Evolutionary conservation across 1,284 basidiomycete species (phyloP).

Genomic region (Cryptococcus sp.): DNA sequence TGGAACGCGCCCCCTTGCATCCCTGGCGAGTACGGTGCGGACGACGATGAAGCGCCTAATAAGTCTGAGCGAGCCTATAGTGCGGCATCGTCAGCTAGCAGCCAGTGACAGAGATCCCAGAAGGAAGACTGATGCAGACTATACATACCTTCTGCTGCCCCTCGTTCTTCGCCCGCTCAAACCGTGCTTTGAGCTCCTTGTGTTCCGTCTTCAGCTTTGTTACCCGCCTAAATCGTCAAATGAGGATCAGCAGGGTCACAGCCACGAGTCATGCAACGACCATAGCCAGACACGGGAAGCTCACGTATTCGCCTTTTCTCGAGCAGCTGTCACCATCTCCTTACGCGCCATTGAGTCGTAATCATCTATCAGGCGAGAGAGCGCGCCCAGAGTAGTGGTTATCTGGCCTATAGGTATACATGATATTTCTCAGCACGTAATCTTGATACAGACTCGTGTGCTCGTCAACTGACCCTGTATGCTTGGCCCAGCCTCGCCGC

Average conservation of each 20-base stretch:
- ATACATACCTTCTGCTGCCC: constrained; percentile 42
- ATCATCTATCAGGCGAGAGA: constrained; percentile 89
- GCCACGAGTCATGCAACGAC: neutral
- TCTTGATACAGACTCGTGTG: neutral
- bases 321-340: constrained; percentile 89
- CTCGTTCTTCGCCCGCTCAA: constrained; percentile 53
- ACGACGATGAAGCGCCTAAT: constrained; percentile 34
- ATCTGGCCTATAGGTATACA: constrained; percentile 73
- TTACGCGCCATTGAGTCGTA: constrained; percentile 93
- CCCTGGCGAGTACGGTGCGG: constrained; percentile 54
- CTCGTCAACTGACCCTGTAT: constrained; percentile 64
- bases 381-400: constrained; percentile 85
- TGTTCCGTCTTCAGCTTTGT: constrained; percentile 55
- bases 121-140: neutral
- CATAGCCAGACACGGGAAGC: constrained; percentile 32
- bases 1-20: constrained; percentile 36
- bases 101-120: neutral
- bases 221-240: constrained; percentile 47
- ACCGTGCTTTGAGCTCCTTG: constrained; percentile 52
- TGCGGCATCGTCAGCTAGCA: constrained; percentile 2
- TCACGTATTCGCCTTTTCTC: constrained; percentile 90
- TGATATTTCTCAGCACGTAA: neutral
- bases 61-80: constrained; percentile 43
- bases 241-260: too few species aligned
- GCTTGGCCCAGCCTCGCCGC: constrained; percentile 75